These are phyloP conservation scores for Dendrobium chrysotoxum DNA, from an alignment of 106 monocot species.

Conservation along the genomic window DNA sequence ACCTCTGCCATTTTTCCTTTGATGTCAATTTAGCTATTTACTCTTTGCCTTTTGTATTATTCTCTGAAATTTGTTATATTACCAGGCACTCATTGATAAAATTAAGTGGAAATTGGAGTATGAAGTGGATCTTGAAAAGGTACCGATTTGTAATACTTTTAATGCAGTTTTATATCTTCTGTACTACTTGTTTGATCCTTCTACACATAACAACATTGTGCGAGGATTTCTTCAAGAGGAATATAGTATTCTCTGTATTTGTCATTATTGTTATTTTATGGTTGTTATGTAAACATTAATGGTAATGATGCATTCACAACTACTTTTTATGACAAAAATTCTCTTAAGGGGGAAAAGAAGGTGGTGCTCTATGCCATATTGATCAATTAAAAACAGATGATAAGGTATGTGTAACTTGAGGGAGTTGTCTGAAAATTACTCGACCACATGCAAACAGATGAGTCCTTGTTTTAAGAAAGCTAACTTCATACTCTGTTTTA, in stretches of 20 bases:
- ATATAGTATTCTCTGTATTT: background rate
- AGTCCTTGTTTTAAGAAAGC: background rate
- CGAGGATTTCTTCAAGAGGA: background rate
- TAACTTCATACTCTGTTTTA: background rate
- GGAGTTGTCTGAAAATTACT: background rate
- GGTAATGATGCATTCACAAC: background rate
- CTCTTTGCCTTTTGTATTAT: background rate
- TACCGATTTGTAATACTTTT: background rate
- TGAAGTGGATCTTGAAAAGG: constrained; percentile 6
- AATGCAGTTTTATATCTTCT: background rate
- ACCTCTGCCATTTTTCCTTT: background rate
- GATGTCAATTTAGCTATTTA: background rate
- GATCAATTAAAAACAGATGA: background rate
- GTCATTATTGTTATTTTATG: background rate
- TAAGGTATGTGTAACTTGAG: background rate
- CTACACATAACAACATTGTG: background rate
- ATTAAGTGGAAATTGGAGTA: background rate
- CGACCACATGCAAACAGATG: background rate
- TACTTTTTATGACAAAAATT: background rate
- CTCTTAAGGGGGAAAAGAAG: background rate
- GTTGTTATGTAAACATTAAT: background rate
- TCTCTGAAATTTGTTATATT: constrained; percentile 1
- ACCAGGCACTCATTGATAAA: background rate
- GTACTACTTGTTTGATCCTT: background rate
- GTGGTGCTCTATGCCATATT: background rate